A percentile compares a stretch with the other conserved stretches of the same genome.
These are phyloP conservation scores for Trichoderma erinaceum DNA, from an alignment of 495 filamentous ascomycete genomes.

Conservation along the genomic window DNA sequence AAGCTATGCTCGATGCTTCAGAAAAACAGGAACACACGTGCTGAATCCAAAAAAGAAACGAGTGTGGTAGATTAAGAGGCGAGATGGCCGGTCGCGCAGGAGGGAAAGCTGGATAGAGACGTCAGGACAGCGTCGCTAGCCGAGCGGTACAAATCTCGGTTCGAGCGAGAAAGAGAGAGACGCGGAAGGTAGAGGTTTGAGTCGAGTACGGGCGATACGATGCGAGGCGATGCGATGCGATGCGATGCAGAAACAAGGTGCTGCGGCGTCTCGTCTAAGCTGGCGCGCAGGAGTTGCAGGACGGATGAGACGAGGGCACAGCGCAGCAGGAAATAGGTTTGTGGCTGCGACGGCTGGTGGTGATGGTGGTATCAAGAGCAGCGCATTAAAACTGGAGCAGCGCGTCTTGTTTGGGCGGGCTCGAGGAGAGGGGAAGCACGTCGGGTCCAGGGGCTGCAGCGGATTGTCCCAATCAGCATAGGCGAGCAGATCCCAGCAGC, in stretches of 20 bases:
- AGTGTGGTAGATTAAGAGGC: neutral
- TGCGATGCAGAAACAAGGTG: neutral
- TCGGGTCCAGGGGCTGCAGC: neutral
- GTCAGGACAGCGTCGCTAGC: slow-evolving; percentile 12
- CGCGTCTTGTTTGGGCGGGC: slow-evolving; percentile 8
- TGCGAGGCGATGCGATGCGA: neutral
- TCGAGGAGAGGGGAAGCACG: slow-evolving; percentile 7
- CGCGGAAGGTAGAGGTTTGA: neutral
- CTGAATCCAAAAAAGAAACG: neutral
- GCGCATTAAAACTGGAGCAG: slow-evolving; percentile 8
- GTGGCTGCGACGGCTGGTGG: neutral
- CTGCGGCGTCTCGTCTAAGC: neutral
- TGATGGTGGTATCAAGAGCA: neutral
- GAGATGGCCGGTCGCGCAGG: neutral
- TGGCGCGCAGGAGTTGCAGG: neutral
- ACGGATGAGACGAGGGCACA: neutral
- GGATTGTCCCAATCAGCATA: neutral
- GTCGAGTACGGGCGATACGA: neutral
- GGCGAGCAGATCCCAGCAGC: neutral
- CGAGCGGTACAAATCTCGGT: slow-evolving; percentile 12
- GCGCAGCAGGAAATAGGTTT: neutral
- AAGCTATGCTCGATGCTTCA: neutral
- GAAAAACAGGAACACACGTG: neutral
- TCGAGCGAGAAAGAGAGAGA: neutral
- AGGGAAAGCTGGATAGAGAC: neutral